Conservation (phyloP, 257 asterid genomes). For the Petunia secreta region DNA sequence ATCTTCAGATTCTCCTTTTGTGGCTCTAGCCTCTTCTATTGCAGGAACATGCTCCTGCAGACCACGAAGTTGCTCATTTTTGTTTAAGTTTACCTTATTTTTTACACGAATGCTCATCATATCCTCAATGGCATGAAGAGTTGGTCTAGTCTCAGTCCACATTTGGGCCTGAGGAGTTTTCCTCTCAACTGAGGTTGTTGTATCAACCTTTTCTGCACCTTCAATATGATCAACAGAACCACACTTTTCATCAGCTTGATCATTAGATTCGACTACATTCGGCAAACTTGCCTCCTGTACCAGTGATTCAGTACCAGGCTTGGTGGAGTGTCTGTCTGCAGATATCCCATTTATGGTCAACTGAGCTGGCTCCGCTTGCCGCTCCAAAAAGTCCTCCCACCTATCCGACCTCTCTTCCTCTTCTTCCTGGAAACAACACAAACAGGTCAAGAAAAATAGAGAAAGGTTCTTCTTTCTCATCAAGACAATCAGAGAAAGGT, state of each 20-base stretch:
- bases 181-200: conserved; percentile 38
- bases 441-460: not conserved
- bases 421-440: conserved; percentile 63
- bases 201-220: conserved; percentile 39
- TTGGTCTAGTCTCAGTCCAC: conserved; percentile 77
- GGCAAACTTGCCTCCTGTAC: conserved; percentile 33
- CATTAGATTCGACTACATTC: conserved; percentile 32
- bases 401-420: conserved; percentile 94
- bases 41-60: conserved; percentile 19
- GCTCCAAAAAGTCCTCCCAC: conserved; percentile 74
- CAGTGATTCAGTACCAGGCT: conserved; percentile 38
- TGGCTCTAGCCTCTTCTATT: conserved; percentile 23
- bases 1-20: conserved; percentile 62
- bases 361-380: conserved; percentile 59
- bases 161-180: conserved; percentile 57
- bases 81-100: conserved; percentile 39
- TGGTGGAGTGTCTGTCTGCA: conserved; percentile 27
- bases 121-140: conserved; percentile 72
- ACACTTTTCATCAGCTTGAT: not conserved
- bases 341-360: conserved; percentile 43
- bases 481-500: not conserved
- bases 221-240: conserved; percentile 29
- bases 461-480: not conserved
- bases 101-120: conserved; percentile 79
- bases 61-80: conserved; percentile 38